A percentile compares a stretch with the other conserved stretches of the same genome.
Conservation (phyloP, 352 stramenopile genomes). For the Phytophthora brassicae region DNA sequence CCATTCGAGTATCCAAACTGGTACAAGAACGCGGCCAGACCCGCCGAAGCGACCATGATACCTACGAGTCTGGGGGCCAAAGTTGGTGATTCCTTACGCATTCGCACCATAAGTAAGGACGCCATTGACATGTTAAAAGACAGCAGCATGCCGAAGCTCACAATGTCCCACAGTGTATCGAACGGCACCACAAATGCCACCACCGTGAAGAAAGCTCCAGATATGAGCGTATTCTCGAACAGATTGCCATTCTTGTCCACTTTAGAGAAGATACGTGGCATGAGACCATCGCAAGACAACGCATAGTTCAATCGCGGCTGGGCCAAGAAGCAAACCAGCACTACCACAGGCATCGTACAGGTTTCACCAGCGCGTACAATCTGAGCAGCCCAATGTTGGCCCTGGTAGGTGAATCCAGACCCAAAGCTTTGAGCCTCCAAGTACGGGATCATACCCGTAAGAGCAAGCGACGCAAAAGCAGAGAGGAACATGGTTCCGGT, state of each 20-base stretch:
- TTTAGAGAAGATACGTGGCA: conserved; percentile 90
- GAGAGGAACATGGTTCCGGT: conserved; percentile 71
- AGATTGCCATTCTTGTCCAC: conserved; percentile 81
- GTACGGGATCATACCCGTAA: conserved; percentile 78
- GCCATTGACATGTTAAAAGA: conserved; percentile 87
- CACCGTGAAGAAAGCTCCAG: conserved; percentile 61
- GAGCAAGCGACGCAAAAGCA: conserved; percentile 77
- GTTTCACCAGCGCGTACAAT: conserved; percentile 29
- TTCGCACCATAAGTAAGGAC: conserved; percentile 72
- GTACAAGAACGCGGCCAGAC: conserved; percentile 58
- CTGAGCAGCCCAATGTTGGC: conserved; percentile 54
- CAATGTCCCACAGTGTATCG: conserved; percentile 80
- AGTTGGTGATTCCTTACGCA: conserved; percentile 47
- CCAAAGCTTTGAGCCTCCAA: conserved; percentile 42
- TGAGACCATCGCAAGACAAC: conserved; percentile 91
- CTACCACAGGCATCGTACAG: conserved; percentile 81
- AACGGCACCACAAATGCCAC: conserved; percentile 81
- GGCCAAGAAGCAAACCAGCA: conserved; percentile 92
- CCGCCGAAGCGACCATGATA: conserved; percentile 37
- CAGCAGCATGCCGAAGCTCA: conserved; percentile 86
- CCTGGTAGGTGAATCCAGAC: conserved; percentile 46
- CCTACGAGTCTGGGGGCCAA: conserved; percentile 41
- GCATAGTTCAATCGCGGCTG: conserved; percentile 93
- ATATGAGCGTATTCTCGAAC: conserved; percentile 76
- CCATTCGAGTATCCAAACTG: conserved; percentile 51